Evolutionary conservation across 2,329 filamentous ascomycete species (phyloP), one percentile per base, ranked within the genome.

Genomic region (Sarocladium strictum): DNA sequence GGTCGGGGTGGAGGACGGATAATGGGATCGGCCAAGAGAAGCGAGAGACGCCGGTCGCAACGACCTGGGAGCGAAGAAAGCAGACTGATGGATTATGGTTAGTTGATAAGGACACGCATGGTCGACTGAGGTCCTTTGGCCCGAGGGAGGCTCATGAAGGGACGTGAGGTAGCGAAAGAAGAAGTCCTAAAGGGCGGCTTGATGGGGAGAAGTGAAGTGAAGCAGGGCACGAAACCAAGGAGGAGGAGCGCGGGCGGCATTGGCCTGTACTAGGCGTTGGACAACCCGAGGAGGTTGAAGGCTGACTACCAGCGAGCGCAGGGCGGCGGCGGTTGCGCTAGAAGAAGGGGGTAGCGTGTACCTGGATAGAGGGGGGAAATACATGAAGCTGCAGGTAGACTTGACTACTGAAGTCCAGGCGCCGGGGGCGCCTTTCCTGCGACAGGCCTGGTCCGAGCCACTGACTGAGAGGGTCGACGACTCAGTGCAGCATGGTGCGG

Each of bases 171-270:
- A 51, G 24, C 26, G 29, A 35, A 29, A 7, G 43, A 51, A 29
- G 11, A 32, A 15, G 27, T n/a, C 33, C 11, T 11, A 7, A 35
- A 51, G 29, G 47, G 47, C 27, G n/a, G 47, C 23, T 51, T 51
- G 47, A 51, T 51, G 47, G n/a, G 19, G 47, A 51, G 26, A 33
- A n/a, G 29, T 51, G 47, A 51, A 51, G 47, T 51, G 47, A 33
- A 51, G 47, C 47, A 51, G 47, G 47, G 47, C 29, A 35, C 47
- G 27, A 51, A 51, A 51, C 47, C 47, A 32, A 51, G n/a, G 40
- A 51, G 29, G 47, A 51, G 47, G 29, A 51, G 27, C 17, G 27
- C 27, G 26, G 27, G 47, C 23, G 47, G 47, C 47, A 51, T 51
- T 51, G 29, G 47, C 47, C 43, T 24, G 43, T 27, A 47, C 43